These are phyloP conservation scores for Fusarium incarnatum DNA, from an alignment of 2,329 filamentous ascomycete species.

Conservation along the genomic window DNA sequence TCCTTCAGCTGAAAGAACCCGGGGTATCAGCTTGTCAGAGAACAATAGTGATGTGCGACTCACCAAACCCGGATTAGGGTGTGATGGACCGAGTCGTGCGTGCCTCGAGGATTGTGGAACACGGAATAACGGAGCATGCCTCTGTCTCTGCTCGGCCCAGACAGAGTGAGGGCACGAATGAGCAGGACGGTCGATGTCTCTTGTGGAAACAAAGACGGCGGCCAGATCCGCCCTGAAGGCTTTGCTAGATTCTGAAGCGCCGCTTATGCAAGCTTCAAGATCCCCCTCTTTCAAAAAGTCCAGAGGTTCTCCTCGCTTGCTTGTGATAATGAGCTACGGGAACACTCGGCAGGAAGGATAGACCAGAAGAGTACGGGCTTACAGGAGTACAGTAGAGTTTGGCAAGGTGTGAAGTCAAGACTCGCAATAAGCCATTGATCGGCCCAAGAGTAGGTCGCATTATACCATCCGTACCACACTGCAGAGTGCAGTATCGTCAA, in stretches of 20 bases:
- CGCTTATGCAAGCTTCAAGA: slow-evolving; percentile 48
- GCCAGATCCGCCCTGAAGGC: slow-evolving; percentile 36
- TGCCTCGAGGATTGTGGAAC: slow-evolving; percentile 20
- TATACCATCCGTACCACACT: neutral
- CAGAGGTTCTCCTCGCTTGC: slow-evolving; percentile 10
- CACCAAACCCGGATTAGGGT: slow-evolving; percentile 34
- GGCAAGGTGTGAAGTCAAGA: slow-evolving; percentile 32
- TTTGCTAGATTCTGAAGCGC: slow-evolving; percentile 42
- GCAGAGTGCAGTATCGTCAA: neutral
- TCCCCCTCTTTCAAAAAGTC: slow-evolving; percentile 12
- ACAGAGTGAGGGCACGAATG: slow-evolving; percentile 41
- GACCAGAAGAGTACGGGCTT: slow-evolving; percentile 16
- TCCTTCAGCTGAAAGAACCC: slow-evolving; percentile 36
- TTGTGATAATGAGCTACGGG: slow-evolving; percentile 31
- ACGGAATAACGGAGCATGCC: slow-evolving; percentile 34
- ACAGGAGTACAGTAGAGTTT: slow-evolving; percentile 26
- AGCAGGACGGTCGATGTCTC: slow-evolving; percentile 33
- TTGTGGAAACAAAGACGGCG: slow-evolving; percentile 38
- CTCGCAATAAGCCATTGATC: slow-evolving; percentile 29
- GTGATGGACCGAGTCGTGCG: slow-evolving; percentile 34
- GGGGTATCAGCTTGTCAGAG: slow-evolving; percentile 39
- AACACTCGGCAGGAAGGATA: slow-evolving; percentile 28
- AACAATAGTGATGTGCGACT: slow-evolving; percentile 30
- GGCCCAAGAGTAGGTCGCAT: slow-evolving; percentile 33
- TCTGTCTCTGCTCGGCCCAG: slow-evolving; percentile 32